phyloP scores from a whole-genome alignment of 2,329 filamentous ascomycete genomes.

The Fusarium nygamai region DNA sequence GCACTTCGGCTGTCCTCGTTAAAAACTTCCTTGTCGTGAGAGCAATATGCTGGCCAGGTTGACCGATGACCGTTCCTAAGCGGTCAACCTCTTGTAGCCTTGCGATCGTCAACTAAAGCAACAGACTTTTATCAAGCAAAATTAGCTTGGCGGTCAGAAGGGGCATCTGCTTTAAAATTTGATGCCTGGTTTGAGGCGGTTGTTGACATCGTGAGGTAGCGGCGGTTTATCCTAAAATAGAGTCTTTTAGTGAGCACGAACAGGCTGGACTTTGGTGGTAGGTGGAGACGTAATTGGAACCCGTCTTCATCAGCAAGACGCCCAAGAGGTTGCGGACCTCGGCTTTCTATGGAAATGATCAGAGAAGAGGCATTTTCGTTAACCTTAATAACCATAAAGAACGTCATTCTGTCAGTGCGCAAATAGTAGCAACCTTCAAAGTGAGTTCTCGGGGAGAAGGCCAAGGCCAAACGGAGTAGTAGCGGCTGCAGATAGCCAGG shows the following conservation, averaged over 20 bases:
- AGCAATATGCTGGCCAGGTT: neutral
- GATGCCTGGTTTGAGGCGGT: neutral
- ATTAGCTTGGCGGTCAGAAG: neutral
- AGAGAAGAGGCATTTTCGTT: neutral
- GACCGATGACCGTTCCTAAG: neutral
- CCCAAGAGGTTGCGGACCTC: conserved; percentile 13
- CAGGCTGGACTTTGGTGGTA: neutral
- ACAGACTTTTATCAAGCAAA: neutral
- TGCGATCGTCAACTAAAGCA: neutral
- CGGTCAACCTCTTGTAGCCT: neutral
- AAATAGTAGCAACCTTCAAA: neutral
- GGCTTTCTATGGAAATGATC: neutral
- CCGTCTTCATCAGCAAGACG: conserved; percentile 1
- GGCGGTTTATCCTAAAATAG: conserved; percentile 36
- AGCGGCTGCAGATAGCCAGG: neutral
- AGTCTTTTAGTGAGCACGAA: neutral
- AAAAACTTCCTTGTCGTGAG: neutral
- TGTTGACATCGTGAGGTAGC: neutral
- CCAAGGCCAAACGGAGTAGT: neutral
- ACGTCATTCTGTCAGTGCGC: neutral
- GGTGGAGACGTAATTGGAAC: neutral
- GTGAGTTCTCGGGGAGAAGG: neutral
- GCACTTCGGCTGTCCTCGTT: neutral
- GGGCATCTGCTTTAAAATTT: neutral
- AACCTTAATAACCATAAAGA: neutral